These are phyloP conservation scores for Quercus agrifolia DNA, from an alignment of 306 rosid genomes.

Conservation along the genomic window DNA sequence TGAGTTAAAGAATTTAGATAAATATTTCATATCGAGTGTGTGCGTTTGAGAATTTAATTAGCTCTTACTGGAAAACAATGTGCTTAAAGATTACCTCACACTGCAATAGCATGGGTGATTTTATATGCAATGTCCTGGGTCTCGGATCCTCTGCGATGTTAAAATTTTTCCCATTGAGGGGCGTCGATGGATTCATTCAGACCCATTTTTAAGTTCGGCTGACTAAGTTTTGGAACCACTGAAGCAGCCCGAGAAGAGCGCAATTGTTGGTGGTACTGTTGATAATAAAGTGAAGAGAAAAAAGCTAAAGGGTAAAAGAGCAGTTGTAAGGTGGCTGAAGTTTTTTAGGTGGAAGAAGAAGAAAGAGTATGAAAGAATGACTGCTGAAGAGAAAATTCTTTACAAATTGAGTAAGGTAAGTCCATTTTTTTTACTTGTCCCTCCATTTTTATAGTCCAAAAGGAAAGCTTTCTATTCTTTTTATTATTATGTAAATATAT, in stretches of 20 bases:
- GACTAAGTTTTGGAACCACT: slow-evolving; percentile 34
- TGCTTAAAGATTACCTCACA: slow-evolving; percentile 28
- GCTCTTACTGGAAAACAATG: neutral
- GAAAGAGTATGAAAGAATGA: slow-evolving; percentile 82
- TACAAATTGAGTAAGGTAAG: slow-evolving; percentile 66
- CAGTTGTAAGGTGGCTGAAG: slow-evolving; percentile 89
- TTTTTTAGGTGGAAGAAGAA: slow-evolving; percentile 78
- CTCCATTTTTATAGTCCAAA: neutral
- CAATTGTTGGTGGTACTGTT: slow-evolving; percentile 16
- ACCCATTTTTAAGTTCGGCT: slow-evolving; percentile 22
- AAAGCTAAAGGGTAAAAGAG: slow-evolving; percentile 82
- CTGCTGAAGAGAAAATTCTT: slow-evolving; percentile 67
- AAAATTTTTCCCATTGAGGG: slow-evolving; percentile 25
- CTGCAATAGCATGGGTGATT: slow-evolving; percentile 46
- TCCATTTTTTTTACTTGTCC: neutral
- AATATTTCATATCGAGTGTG: neutral
- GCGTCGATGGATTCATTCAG: slow-evolving; percentile 47
- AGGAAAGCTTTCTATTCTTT: neutral
- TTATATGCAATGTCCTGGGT: slow-evolving; percentile 46
- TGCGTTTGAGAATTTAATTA: neutral
- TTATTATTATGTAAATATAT: neutral
- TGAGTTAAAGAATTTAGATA: neutral
- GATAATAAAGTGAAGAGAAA: slow-evolving; percentile 48
- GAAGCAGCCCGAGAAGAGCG: slow-evolving; percentile 25
- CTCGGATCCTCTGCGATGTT: neutral